Evolutionary conservation across 208 protist species (phyloP), one percentile per base, ranked within the genome.

Genomic region (Crithidia acanthocephali): DNA sequence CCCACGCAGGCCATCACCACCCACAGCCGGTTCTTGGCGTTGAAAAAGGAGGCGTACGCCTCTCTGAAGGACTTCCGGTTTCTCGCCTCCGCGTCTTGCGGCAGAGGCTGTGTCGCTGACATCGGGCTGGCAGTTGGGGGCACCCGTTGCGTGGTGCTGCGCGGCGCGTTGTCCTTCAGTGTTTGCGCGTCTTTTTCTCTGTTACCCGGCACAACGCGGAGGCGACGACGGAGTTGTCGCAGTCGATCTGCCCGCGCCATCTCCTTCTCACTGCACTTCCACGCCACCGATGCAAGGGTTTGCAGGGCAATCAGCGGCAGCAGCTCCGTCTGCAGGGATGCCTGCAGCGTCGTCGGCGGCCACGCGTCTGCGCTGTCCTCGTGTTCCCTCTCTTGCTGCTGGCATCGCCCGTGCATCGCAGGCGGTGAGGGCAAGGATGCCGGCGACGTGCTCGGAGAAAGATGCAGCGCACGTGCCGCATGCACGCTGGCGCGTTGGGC

Each of bases 1-100:
- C 78, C 40, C 33, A 87, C 62, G 37, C 57, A 85, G 13, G 85
- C 78, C 51, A 81, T 57, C 15, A 75, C 73, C 4, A 65, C 62
- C 70, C 74, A 69, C 18, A 85, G 33, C 35, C 81, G 59, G 25
- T 83, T 76, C 42, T 62, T 45, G 42, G 45, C 61, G 10, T 40
- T 30, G 53, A 42, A 61, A 45, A 82, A 78, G 50, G 32, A 33
- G 0, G 7, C 28, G 61, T 77, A 77, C 20, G 48, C 55, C 27
- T 18, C 0, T 0, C 23, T 20, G 22, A 58, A 51, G 35, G 28
- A 32, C 15, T 11, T 51, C 20, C 6, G 2, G 40, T 23, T 22
- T 18, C 33, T 4, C 30, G 35, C 10, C 37, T 4, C 18, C 30
- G 56, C 33, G 32, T 13, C 13, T 42, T 6, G 37, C 13, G 37